Evolutionary conservation across 805 yeast genomes (phyloP), one percentile per base, ranked within the genome.

Genomic region (Teunomyces lycoperdinae): DNA sequence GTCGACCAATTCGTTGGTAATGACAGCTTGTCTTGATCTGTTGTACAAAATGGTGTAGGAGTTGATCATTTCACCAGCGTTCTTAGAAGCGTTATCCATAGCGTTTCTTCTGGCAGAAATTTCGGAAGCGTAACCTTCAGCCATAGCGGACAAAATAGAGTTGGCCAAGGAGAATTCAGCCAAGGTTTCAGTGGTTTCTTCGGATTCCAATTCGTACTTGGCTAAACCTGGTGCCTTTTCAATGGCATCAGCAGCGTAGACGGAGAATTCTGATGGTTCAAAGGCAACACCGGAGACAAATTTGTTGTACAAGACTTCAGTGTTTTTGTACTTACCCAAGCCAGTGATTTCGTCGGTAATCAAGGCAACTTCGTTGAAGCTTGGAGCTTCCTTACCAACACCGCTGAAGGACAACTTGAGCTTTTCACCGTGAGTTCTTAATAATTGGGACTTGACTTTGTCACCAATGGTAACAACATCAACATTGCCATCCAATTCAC

Each of bases 11-110:
- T 94, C 99, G 84, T 94, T 94, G 76, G 98, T 91, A 68, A 92
- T 92, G 68, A 91, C 97, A 60, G 97, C 97, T 83, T 94, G 99
- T 81, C 97, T 89, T 67, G 97, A 87, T 84, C 99, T 92, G 91
- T 94, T 94, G 79, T 94, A 94, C 76, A 94, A 84, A 73, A 94
- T 94, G 60, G 98, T 87, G 87, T 88, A 92, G 69, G 82, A 86
- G 77, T 81, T 84, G 70, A 94, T 94, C 98, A 94, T 94, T 65
- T 94, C 99, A 77, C 96, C 96, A 55, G 99, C 99, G 71, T 92
- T 92, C 94, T 94, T 92, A 61, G 97, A 90, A 55, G 99, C 99
- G 68, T 94, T 94, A 77, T 92, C 99, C 99, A 92, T 92, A 61
- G 99, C 98, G 71, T 89, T 92, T 84, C 99, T 91, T 85, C 99